These are phyloP conservation scores for Hypoxylon sp. DNA, from an alignment of 2,329 filamentous ascomycete species.

Conservation along the genomic window DNA sequence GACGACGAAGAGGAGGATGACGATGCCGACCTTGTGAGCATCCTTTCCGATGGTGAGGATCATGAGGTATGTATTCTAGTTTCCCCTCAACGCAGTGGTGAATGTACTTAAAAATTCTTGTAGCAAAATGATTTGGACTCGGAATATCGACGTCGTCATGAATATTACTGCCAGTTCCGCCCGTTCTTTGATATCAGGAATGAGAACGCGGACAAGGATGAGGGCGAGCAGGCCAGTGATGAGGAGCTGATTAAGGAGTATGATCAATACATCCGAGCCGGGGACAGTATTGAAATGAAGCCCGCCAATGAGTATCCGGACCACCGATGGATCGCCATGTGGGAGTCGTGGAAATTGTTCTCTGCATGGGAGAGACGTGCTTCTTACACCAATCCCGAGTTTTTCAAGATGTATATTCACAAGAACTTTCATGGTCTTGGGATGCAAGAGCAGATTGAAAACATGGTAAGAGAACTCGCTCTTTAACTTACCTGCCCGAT, in stretches of 20 bases:
- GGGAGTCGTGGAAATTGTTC: slow-evolving; percentile 45
- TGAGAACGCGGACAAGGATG: slow-evolving; percentile 45
- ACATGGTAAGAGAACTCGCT: slow-evolving; percentile 42
- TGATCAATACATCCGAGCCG: slow-evolving; percentile 27
- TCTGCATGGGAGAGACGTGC: slow-evolving; percentile 38
- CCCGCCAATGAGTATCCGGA: slow-evolving; percentile 37
- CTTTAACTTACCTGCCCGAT: neutral
- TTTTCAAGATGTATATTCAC: slow-evolving; percentile 53
- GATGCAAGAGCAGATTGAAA: slow-evolving; percentile 53
- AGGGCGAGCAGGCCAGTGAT: slow-evolving; percentile 44
- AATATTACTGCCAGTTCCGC: slow-evolving; percentile 45
- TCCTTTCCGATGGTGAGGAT: slow-evolving; percentile 31
- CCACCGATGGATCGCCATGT: slow-evolving; percentile 44
- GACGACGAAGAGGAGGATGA: slow-evolving; percentile 19
- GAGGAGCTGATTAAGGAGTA: slow-evolving; percentile 42
- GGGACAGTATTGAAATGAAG: slow-evolving; percentile 38
- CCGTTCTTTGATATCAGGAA: slow-evolving; percentile 47
- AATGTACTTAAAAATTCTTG: slow-evolving; percentile 11
- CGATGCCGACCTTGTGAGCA: slow-evolving; percentile 21
- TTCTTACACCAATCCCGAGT: slow-evolving; percentile 49
- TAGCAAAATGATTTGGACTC: slow-evolving; percentile 26
- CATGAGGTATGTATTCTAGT: slow-evolving; percentile 33
- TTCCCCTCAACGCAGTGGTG: neutral
- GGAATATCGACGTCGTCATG: slow-evolving; percentile 36
- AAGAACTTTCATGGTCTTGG: slow-evolving; percentile 54